Conservation (phyloP, 1,284 basidiomycete genomes). For the Boletellus dicymbophilus region DNA sequence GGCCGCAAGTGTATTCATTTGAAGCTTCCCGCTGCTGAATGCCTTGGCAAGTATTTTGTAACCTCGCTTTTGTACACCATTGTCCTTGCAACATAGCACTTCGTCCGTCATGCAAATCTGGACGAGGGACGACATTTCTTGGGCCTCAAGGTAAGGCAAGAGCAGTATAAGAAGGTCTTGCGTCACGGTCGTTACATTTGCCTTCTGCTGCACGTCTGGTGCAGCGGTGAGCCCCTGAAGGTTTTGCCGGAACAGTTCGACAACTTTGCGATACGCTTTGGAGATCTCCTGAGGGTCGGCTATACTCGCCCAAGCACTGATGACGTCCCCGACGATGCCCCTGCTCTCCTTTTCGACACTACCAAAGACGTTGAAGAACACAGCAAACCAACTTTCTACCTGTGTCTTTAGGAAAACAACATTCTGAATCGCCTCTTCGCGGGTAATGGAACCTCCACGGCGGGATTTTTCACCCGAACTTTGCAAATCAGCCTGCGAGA, state of each 20-base stretch:
- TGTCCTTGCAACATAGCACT: conserved; percentile 74
- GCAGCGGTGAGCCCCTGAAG: conserved; percentile 44
- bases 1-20: conserved; percentile 39
- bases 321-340: conserved; percentile 87
- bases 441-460: conserved; percentile 37
- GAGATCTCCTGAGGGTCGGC: conserved; percentile 75
- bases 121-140: conserved; percentile 67
- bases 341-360: conserved; percentile 78
- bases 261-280: conserved; percentile 82
- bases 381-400: conserved; percentile 91
- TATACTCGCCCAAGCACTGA: conserved; percentile 85
- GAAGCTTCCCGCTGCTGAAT: conserved; percentile 60
- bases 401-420: conserved; percentile 76
- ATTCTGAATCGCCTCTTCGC: conserved; percentile 66
- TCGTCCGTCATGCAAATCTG: conserved; percentile 58
- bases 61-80: conserved; percentile 93
- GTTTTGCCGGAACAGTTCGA: conserved; percentile 76
- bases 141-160: conserved; percentile 71
- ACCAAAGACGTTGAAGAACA: conserved; percentile 97
- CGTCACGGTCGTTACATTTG: conserved; percentile 63
- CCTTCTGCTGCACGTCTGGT: conserved; percentile 29
- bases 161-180: conserved; percentile 91
- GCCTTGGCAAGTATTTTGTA: conserved; percentile 88
- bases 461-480: conserved; percentile 29
- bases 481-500: conserved; percentile 38